Percentiles rank a stretch among this genome's conserved stretches.
Conservation (phyloP, 805 yeast genomes). For the Huiozyma sinensis region DNA sequence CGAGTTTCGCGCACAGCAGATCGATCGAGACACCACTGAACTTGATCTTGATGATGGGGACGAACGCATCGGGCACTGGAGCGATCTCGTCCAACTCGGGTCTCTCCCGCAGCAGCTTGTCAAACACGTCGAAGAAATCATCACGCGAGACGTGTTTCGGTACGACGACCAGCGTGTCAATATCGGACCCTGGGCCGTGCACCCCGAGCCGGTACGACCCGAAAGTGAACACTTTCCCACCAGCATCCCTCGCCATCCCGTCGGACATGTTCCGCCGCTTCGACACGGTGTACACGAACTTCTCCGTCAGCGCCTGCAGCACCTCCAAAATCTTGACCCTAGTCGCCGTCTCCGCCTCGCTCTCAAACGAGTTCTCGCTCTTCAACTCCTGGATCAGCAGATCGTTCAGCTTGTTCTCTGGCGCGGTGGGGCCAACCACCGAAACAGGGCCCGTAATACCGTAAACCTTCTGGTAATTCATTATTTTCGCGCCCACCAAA, state of each 20-base stretch:
- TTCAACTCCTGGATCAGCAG: slow-evolving; percentile 67
- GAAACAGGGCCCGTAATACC: slow-evolving; percentile 58
- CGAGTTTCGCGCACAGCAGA: slow-evolving; percentile 73
- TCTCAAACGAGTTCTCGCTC: slow-evolving; percentile 78
- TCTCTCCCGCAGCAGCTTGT: slow-evolving; percentile 52
- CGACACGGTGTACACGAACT: slow-evolving; percentile 76
- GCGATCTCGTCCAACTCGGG: slow-evolving; percentile 85
- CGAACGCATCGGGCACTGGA: slow-evolving; percentile 93
- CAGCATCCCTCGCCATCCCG: slow-evolving; percentile 95
- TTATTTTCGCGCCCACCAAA: no score
- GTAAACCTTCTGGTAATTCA: slow-evolving; percentile 24
- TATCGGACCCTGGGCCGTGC: slow-evolving; percentile 96
- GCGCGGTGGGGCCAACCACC: slow-evolving; percentile 69
- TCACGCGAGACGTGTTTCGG: slow-evolving; percentile 91
- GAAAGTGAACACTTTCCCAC: slow-evolving; percentile 93
- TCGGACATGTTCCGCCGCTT: slow-evolving; percentile 84
- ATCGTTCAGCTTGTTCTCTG: slow-evolving; percentile 69
- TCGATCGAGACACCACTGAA: slow-evolving; percentile 90
- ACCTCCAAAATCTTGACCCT: slow-evolving; percentile 63
- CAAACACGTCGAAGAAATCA: slow-evolving; percentile 80
- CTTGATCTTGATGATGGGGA: slow-evolving; percentile 88
- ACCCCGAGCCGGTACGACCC: slow-evolving; percentile 95
- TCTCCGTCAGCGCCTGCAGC: slow-evolving; percentile 64
- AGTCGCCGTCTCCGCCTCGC: slow-evolving; percentile 71
- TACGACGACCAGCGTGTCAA: slow-evolving; percentile 91